Evolutionary conservation across 352 stramenopile genomes (phyloP), one percentile per base, ranked within the genome.

Genomic region (Phytophthora europaea): DNA sequence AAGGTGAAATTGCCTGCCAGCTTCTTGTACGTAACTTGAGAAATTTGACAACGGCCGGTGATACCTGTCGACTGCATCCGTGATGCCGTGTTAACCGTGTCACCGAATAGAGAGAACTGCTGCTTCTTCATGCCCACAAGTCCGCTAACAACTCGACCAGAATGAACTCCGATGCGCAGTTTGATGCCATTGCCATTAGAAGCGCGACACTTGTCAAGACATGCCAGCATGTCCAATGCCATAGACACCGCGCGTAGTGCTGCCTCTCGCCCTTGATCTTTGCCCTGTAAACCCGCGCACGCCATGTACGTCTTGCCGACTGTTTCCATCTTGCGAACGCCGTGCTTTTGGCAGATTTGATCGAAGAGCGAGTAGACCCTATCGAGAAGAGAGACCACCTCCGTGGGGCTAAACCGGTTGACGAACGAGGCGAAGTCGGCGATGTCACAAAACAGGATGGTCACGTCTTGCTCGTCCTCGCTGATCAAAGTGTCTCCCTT

Each of bases 271-370:
- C 82, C 88, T 18, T 86, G 80, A 50, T 97, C 75, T 58, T 94
- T 96, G 26, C 90, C 91, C 56, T 97, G 93, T 9, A 96, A 70
- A 0, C 91, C 93, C 8, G 89, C 90, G 59, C 88, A 94, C 1
- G 88, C 93, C 84, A 98, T 94, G 68, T 97, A 98, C 18, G 90
- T 97, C 66, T 98, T 97, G 4, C 94, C 93, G 6, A 98, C 95
- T 0, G 91, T 98, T 66, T 98, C 93, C 80, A 98, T 96, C 75
- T 98, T 98, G 6, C 94, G 90, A 0, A 98, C 89, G 12, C 90
- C 88, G 61, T 98, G 91, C 65, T 98, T 97, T 40, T 90, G 74
- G 45, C 90, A 97, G 55, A 98, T 94, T 31, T 93, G 85, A 64
- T 98, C 93, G 57, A 98, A 98, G 1, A 95, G 80, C 4, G 89